phyloP scores from a whole-genome alignment of 2,329 filamentous ascomycete genomes.

The Diplodia intermedia region DNA sequence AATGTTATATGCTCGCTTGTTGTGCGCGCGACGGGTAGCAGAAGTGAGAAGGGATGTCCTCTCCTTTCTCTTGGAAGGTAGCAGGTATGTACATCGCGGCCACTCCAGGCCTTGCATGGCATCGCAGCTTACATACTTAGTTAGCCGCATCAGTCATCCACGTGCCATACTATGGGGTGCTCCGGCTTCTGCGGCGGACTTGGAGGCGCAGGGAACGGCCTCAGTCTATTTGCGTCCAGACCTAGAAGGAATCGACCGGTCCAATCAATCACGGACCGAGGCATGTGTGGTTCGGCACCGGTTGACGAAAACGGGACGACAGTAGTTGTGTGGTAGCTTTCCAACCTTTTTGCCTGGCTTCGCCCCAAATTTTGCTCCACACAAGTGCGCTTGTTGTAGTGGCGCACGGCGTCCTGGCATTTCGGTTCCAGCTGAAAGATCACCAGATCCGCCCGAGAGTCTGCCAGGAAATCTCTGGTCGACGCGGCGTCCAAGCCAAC shows the following conservation, averaged over 20 bases:
- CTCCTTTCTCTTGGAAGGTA: background rate
- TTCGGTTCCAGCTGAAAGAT: slow-evolving; percentile 21
- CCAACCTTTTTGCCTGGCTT: background rate
- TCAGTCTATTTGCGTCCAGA: background rate
- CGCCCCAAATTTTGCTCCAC: background rate
- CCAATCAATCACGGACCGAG: background rate
- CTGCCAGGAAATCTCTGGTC: slow-evolving; percentile 13
- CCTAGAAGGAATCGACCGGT: background rate
- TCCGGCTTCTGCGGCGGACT: background rate
- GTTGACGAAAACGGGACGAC: background rate
- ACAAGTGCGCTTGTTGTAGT: background rate
- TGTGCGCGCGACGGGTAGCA: background rate
- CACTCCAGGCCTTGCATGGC: background rate
- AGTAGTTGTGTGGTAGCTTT: background rate
- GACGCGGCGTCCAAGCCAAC: background rate
- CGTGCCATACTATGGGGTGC: background rate
- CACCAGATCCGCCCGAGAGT: slow-evolving; percentile 17
- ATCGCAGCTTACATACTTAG: background rate
- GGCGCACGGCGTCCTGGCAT: background rate
- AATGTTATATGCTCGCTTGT: background rate
- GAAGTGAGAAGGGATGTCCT: background rate
- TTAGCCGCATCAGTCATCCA: background rate
- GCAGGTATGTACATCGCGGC: background rate
- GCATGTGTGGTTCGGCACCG: background rate
- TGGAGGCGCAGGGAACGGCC: background rate